Evolutionary conservation across 441 rosid genomes (phyloP).

Genomic region (Erysimum pusillum): DNA sequence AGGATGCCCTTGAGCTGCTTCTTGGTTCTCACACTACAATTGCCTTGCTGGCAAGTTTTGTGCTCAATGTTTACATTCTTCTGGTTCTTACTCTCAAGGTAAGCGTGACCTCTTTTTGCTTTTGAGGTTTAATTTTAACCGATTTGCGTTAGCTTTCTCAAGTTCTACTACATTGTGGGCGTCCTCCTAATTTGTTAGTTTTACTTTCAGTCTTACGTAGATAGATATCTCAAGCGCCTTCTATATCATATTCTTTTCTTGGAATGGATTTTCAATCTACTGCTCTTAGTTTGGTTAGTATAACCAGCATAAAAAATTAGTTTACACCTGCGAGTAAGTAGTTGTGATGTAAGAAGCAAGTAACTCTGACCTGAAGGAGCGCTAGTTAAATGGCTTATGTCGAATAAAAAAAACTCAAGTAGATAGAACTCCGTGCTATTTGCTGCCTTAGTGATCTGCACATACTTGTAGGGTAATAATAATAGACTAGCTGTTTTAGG

Average conservation of each 20-base stretch:
- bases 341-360: slow-evolving; percentile 10
- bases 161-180: background rate
- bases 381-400: background rate
- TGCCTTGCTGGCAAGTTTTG: slow-evolving; percentile 72
- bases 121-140: background rate
- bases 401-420: background rate
- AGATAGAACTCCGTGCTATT: slow-evolving; percentile 6
- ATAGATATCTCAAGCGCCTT: background rate
- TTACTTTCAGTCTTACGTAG: background rate
- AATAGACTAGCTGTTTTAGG: background rate
- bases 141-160: slow-evolving; percentile 1
- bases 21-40: slow-evolving; percentile 68
- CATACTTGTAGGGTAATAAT: background rate
- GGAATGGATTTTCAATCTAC: background rate
- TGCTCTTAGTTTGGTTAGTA: slow-evolving; percentile 16
- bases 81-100: slow-evolving; percentile 87
- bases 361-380: background rate
- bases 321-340: background rate
- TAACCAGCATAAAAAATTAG: background rate
- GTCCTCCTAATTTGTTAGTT: background rate
- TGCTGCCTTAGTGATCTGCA: slow-evolving; percentile 1
- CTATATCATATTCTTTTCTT: background rate
- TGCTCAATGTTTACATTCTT: slow-evolving; percentile 77
- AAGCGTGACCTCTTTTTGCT: slow-evolving; percentile 9
- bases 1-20: slow-evolving; percentile 65